These are phyloP conservation scores for Rhizopus arrhizus DNA, from an alignment of 371 early-diverging fungal species.

Conservation along the genomic window DNA sequence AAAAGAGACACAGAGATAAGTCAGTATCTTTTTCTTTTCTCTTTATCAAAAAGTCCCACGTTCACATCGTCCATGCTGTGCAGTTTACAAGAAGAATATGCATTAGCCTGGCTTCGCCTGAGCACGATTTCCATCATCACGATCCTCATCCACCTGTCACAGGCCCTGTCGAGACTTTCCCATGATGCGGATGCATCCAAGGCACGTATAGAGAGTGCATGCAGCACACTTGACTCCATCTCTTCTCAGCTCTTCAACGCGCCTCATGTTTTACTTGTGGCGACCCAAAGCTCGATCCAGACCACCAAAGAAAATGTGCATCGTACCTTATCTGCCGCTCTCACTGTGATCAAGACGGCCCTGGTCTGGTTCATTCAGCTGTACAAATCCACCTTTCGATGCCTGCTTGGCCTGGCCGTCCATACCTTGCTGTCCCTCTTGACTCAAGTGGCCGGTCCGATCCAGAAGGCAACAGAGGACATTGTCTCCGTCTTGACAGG, in stretches of 20 bases:
- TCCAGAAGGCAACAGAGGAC: slow-evolving; percentile 33
- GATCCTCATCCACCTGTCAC: slow-evolving; percentile 10
- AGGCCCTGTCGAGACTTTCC: slow-evolving; percentile 1
- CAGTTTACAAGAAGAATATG: slow-evolving; percentile 18
- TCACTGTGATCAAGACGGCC: slow-evolving; percentile 22
- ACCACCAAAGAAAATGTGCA: slow-evolving; percentile 29
- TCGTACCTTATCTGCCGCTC: slow-evolving; percentile 10
- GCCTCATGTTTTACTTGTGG: slow-evolving; percentile 11
- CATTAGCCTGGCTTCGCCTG: slow-evolving; percentile 24
- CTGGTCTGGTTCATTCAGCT: slow-evolving; percentile 32
- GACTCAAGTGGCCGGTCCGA: slow-evolving; percentile 25
- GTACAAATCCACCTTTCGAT: slow-evolving; percentile 47
- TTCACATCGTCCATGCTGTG: background rate
- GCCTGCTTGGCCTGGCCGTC: slow-evolving; percentile 39
- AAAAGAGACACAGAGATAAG: no score
- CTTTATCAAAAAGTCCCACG: no score
- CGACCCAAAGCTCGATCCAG: slow-evolving; percentile 10
- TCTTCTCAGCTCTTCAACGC: slow-evolving; percentile 22
- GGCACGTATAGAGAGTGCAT: slow-evolving; percentile 17
- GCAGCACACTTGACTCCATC: slow-evolving; percentile 15
- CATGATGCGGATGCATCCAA: slow-evolving; percentile 4
- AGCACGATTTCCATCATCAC: slow-evolving; percentile 14
- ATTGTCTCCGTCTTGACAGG: slow-evolving; percentile 19
- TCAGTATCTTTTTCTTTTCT: no score
- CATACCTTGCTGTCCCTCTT: slow-evolving; percentile 27